Base-by-base conservation (phyloP, 441 rosid species). In the Lepidium campestre region DNA sequence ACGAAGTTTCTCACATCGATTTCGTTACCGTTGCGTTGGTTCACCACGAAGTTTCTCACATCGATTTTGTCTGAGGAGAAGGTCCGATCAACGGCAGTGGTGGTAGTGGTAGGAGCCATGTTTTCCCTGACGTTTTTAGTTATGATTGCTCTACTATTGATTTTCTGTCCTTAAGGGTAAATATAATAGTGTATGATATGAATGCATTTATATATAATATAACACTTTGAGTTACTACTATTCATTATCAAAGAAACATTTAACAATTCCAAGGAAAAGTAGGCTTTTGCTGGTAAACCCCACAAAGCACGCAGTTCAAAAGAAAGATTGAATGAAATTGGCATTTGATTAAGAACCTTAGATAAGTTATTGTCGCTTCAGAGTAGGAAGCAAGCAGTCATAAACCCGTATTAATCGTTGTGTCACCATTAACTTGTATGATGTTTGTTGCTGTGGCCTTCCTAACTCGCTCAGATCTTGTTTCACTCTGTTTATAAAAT, bases 391-490 rank as follows among this genome's bases (percentile, higher is more conserved):
- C 81, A 93, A 73, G 75, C 96, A 87, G 59, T 87, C 96, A 4
- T 93, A 90, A 32, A 85, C 78, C 7, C 76, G 77, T 68, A 75
- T 88, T 83, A 93, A 73, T 36, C 95, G 83, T 2, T 86, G 82
- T 29, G 86, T 86, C 40, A 89, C 86, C 13, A 62, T 71, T 73
- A 93, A 84, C 77, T 91, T 93, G 79, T 87, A 78, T 1, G 77
- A 64, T 32, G 91, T 83, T 77, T 75, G 81, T 73, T 87, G 78
- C 18, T 74, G 73, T 29, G 96, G 96, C 74, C 72, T 89, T 32
- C 90, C 99, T 75, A 93, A 72, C 56, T 89, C 89, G 17, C 85
- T 57, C 57, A 93, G 82, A 70, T 91, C 99, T 79, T 89, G 88
- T 70, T 79, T 86, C 88, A 93, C 78, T 67, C 97, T 93, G 87